Base-by-base conservation (phyloP, 768 basidiomycete species). In the Roridomyces roridus region DNA sequence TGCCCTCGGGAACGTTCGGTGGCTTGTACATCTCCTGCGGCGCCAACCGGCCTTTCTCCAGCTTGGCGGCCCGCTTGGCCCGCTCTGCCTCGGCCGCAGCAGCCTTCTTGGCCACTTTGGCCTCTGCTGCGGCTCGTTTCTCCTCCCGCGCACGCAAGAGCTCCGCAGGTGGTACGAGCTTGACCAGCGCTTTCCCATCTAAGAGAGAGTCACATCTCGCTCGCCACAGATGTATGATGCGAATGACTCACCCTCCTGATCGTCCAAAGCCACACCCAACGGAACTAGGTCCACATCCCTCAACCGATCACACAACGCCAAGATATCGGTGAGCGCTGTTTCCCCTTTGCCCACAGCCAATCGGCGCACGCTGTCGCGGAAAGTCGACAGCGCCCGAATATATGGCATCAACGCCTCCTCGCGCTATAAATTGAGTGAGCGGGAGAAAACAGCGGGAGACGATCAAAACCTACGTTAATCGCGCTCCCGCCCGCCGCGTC, bases 131-230 rank as follows among this genome's bases (percentile, higher is more conserved):
- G 4, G 86, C 88, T 6, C 85, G 83, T 74, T 97, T 98, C 67
- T 95, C 95, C 58, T 98, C 95, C 42, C 95, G 86, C 2, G 86
- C 88, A 67, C 80, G 88, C 63, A 95, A 85, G 35, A 99, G 79
- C 53, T 92, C 86, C 12, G 85, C 83, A 2, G 96, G 87, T 35
- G 92, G 78, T 23, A 96, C 92, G 39, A 98, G 80, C 73, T 98
- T 98, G 57, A 97, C 91, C 26, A 98, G 85, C 4, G 96, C 96
- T 67, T 87, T 88, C n/a, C 96, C 96, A 77, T 96, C 95, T 95
- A 62, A 26, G n/a, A n/a, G n/a, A n/a, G n/a, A 26, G 52, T 43
- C 48, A 39, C 10, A 21, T 65, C 60, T 53, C 40, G 44, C 45
- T 31, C 35, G 58, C 23, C 49, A 34, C 10, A 46, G 29, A 15